A percentile compares a stretch with the other conserved stretches of the same genome.
phyloP scores from a whole-genome alignment of 768 basidiomycete species.

The Agaricus sinodeliciosus region DNA sequence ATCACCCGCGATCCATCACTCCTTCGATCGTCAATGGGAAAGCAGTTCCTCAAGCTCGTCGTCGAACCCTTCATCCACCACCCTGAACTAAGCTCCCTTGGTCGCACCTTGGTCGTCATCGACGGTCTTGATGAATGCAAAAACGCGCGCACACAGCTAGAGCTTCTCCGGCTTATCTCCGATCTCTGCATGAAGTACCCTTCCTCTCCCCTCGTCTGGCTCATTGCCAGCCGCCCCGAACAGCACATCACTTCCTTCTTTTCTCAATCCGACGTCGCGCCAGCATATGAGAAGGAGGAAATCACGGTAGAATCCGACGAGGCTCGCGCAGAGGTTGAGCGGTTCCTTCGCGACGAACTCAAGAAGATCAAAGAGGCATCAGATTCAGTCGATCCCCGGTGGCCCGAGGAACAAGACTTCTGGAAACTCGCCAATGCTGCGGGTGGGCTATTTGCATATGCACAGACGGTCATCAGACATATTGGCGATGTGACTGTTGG shows the following conservation, averaged over 20 bases:
- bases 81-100: neutral
- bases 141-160: neutral
- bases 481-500: neutral
- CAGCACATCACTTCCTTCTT: neutral
- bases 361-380: neutral
- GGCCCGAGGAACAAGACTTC: neutral
- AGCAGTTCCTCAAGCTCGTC: slow-evolving; percentile 13
- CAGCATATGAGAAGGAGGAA: neutral
- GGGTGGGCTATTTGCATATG: neutral
- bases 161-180: neutral
- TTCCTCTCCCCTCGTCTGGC: neutral
- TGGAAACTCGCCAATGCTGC: neutral
- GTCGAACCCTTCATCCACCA: slow-evolving; percentile 8
- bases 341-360: neutral
- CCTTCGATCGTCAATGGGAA: slow-evolving; percentile 2
- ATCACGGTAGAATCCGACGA: neutral
- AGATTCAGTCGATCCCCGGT: neutral
- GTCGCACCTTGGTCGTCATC: neutral
- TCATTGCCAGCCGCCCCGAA: neutral
- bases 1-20: slow-evolving; percentile 10
- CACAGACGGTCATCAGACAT: neutral
- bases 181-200: neutral
- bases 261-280: neutral
- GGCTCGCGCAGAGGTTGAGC: neutral
- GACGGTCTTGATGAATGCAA: slow-evolving; percentile 2